Evolutionary conservation across 352 stramenopile species (phyloP).

Genomic region (Elongisporangium anandrum): DNA sequence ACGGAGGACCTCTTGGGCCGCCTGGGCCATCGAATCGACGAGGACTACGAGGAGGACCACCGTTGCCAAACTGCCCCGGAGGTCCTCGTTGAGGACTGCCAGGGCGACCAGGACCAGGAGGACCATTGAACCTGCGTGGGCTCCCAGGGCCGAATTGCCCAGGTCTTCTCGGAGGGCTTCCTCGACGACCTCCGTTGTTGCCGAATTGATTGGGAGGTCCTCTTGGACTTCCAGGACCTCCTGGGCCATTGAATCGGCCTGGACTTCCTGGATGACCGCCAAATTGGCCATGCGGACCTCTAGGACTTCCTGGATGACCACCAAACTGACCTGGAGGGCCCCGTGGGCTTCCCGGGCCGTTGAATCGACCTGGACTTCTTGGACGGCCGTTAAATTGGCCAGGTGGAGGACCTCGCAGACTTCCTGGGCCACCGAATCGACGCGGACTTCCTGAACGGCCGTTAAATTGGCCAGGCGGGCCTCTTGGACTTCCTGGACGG

Average conservation of each 20-base stretch:
- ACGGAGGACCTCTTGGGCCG: slow-evolving; percentile 8
- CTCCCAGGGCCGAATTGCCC: background rate
- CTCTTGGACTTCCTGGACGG: background rate
- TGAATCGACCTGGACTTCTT: background rate
- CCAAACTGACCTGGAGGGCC: background rate
- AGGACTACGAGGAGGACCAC: background rate
- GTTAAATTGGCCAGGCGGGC: background rate
- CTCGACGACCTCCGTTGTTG: too few relatives aligned
- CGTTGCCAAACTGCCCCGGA: background rate
- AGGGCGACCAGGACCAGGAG: background rate
- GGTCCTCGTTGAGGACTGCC: background rate
- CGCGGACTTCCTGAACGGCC: background rate
- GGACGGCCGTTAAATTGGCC: background rate
- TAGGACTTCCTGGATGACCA: background rate
- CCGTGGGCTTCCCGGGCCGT: background rate
- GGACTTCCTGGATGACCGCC: background rate
- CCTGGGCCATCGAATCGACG: slow-evolving; percentile 9
- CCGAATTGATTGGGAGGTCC: background rate
- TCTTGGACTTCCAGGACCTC: background rate
- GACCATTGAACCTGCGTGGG: background rate
- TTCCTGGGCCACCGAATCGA: background rate
- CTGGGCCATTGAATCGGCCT: background rate
- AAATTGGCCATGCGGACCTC: too few relatives aligned
- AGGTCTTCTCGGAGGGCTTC: background rate
- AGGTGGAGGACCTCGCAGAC: background rate